Evolutionary conservation across 1,284 basidiomycete species (phyloP), one percentile per base, ranked within the genome.

Genomic region (Boletus smithii): DNA sequence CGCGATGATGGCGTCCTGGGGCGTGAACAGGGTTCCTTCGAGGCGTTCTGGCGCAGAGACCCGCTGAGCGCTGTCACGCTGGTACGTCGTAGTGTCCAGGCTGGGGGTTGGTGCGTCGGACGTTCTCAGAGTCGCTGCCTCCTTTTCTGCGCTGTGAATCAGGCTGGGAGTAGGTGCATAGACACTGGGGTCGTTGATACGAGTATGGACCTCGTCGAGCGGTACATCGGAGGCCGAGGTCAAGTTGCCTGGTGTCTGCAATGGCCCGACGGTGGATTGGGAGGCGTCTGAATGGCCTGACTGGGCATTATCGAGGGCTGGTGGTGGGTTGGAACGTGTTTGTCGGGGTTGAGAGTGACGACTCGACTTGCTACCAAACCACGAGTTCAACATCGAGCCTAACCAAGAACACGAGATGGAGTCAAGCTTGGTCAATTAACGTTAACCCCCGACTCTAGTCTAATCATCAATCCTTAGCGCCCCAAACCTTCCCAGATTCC

Each of bases 1-100:
- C 17, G 76, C 72, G 24, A 86, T 63, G 39, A 79, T 65, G 23
- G 71, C 71, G 63, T 86, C 84, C 58, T 86, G 84, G n/a, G 81
- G 81, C 3, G 79, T 82, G 44, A 71, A 69, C 42, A 76, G 57
- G 13, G 42, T 38, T 18, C 6, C 32, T 23, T 45, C 35, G 8
- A 14, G 36, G 14, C 9, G 42, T 20, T 45, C 47, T 8, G 34
- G 41, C 3, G 16, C 11, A 27, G 30, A 9, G 38, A n/a, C 22
- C 8, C 14, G 17, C 42, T 29, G 49, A 35, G 29, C 3, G 33
- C 35, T 37, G 29, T 35, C 42, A 23, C 29, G 46, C 10, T 37
- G 45, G 27, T 44, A 26, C 11, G 33, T 26, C 6, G 35, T 42
- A 24, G 34, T 39, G 18, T 45, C 47, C 23, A 45, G 36, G 38